Percentiles rank a stretch among this genome's conserved stretches.
Conservation (phyloP, 2,329 filamentous ascomycete genomes). For the Trichoderma lentiforme region DNA sequence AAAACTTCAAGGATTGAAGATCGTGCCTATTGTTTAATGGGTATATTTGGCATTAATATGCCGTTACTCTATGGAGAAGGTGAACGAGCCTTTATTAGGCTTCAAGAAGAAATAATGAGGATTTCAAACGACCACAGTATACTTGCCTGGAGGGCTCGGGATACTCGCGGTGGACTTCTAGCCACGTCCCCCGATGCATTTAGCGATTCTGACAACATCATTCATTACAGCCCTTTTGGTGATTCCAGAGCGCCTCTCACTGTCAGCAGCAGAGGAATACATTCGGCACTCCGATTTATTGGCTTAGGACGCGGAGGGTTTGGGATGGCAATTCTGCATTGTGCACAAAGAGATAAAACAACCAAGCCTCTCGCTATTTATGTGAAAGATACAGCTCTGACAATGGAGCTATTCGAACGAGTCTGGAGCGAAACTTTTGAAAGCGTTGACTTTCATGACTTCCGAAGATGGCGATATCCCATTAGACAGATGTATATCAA, state of each 20-base stretch:
- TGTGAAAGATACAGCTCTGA: not conserved
- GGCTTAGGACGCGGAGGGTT: not conserved
- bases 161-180: not conserved
- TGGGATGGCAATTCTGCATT: not conserved
- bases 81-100: slow-evolving; percentile 23
- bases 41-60: slow-evolving; percentile 32
- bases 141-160: not conserved
- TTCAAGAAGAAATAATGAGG: slow-evolving; percentile 14
- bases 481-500: not conserved
- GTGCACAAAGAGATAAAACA: not conserved
- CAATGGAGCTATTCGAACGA: not conserved
- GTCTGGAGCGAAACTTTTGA: not conserved
- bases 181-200: not conserved
- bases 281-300: not conserved
- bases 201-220: not conserved
- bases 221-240: not conserved
- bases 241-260: not conserved
- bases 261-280: not conserved
- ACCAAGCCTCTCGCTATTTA: not conserved
- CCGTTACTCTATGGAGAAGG: slow-evolving; percentile 31
- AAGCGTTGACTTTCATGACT: not conserved
- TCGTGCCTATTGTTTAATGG: slow-evolving; percentile 30
- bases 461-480: not conserved
- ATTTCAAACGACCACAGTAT: not conserved
- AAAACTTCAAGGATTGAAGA: slow-evolving; percentile 28